These are phyloP conservation scores for Haematococcus lacustris DNA, from an alignment of 139 green algal species.

Conservation along the genomic window DNA sequence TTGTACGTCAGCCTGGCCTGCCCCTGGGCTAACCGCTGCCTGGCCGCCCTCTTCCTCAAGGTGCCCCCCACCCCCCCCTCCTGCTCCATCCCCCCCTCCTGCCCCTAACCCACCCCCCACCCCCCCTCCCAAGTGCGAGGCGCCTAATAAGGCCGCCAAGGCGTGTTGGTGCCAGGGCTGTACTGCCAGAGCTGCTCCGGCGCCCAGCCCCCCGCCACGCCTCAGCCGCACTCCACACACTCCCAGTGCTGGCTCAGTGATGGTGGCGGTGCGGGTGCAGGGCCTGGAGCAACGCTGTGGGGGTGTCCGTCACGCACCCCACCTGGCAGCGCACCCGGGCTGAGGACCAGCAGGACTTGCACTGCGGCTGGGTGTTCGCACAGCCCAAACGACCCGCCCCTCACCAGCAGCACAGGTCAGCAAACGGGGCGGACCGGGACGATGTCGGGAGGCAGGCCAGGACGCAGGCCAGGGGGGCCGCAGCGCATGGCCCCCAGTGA, in stretches of 20 bases:
- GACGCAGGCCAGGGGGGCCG: neutral
- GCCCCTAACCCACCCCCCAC: neutral
- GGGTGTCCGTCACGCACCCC: slow-evolving; percentile 78
- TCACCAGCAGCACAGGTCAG: slow-evolving; percentile 30
- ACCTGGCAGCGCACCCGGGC: slow-evolving; percentile 78
- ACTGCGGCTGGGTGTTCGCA: slow-evolving; percentile 82
- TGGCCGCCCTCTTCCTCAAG: slow-evolving; percentile 73
- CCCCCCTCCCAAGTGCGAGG: too few species aligned
- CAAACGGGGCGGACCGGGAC: neutral
- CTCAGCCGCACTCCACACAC: neutral
- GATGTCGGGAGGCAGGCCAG: neutral
- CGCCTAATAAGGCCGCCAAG: neutral
- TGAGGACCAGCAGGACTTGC: slow-evolving; percentile 66
- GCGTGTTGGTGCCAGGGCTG: too few species aligned
- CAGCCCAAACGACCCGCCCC: slow-evolving; percentile 43
- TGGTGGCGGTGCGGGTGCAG: slow-evolving; percentile 22
- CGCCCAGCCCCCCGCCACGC: too few species aligned
- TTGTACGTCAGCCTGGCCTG: slow-evolving; percentile 93
- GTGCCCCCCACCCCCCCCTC: slow-evolving; percentile 9
- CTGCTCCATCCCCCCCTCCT: too few species aligned
- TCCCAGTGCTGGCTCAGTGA: neutral
- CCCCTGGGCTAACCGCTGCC: slow-evolving; percentile 81
- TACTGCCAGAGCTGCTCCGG: too few species aligned
- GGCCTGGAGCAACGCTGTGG: slow-evolving; percentile 77
- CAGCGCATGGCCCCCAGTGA: too few species aligned